phyloP scores from a whole-genome alignment of 257 asterid species.

The Apocynum venetum region DNA sequence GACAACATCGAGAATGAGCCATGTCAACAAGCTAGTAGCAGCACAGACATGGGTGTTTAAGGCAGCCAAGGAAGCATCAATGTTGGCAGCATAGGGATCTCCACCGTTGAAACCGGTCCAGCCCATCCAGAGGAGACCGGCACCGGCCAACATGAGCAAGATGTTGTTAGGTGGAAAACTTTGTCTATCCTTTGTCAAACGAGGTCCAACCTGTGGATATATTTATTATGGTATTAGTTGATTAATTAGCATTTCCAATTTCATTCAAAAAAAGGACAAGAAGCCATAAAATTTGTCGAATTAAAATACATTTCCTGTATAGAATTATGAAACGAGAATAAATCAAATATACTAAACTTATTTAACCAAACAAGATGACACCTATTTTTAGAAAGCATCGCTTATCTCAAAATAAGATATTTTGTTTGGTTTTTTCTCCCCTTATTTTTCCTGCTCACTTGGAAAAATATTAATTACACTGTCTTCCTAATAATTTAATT shows the following conservation, averaged over 20 bases:
- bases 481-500: no score
- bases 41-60: constrained; percentile 62
- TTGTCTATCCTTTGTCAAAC: constrained; percentile 57
- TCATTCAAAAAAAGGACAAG: background rate
- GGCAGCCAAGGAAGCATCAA: constrained; percentile 62
- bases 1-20: constrained; percentile 48
- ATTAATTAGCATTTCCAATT: background rate
- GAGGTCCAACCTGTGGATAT: constrained; percentile 54
- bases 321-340: no score
- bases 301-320: no score
- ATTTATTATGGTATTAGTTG: background rate
- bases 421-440: no score
- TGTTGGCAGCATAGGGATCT: constrained; percentile 57
- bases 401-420: no score
- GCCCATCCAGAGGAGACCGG: constrained; percentile 73
- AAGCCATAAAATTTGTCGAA: no score
- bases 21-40: constrained; percentile 57
- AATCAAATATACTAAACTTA: no score
- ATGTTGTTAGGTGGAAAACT: constrained; percentile 70
- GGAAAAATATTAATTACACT: no score
- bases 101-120: constrained; percentile 81
- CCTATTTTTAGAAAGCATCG: no score
- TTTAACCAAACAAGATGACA: no score
- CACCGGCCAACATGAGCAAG: constrained; percentile 63
- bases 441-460: no score